phyloP scores from a whole-genome alignment of 2,329 filamentous ascomycete genomes.

The Epichloe festucae region DNA sequence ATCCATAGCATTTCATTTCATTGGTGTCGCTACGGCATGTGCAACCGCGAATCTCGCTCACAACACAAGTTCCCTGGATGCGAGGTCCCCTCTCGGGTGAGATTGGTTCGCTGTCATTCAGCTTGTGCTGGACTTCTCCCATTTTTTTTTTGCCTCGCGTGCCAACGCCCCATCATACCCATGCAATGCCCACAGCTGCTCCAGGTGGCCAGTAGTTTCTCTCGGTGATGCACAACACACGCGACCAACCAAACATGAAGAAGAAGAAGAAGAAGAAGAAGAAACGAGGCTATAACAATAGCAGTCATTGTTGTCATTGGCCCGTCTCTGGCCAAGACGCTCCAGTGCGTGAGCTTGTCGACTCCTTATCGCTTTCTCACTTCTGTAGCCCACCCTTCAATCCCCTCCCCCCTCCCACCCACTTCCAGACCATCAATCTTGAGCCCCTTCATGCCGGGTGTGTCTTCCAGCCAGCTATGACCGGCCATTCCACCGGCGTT shows the following conservation, averaged over 20 bases:
- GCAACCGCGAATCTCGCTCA: neutral
- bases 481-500: conserved; percentile 94
- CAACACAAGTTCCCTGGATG: neutral
- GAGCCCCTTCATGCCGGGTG: conserved; percentile 75
- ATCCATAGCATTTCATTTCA: neutral
- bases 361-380: conserved; percentile 60
- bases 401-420: conserved; percentile 71
- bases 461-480: conserved; percentile 70
- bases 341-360: conserved; percentile 6
- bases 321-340: neutral
- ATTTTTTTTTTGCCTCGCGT: neutral
- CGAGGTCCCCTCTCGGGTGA: neutral
- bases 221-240: neutral
- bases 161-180: neutral
- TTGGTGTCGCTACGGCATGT: neutral
- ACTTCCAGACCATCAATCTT: conserved; percentile 61
- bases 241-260: neutral
- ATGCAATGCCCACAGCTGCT: neutral
- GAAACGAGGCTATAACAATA: neutral
- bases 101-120: too few species aligned
- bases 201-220: neutral
- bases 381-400: conserved; percentile 86
- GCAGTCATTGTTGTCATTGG: neutral
- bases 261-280: neutral
- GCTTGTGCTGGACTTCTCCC: neutral